These are phyloP conservation scores for Cynanchum wilfordii DNA, from an alignment of 257 asterid species.

Conservation along the genomic window DNA sequence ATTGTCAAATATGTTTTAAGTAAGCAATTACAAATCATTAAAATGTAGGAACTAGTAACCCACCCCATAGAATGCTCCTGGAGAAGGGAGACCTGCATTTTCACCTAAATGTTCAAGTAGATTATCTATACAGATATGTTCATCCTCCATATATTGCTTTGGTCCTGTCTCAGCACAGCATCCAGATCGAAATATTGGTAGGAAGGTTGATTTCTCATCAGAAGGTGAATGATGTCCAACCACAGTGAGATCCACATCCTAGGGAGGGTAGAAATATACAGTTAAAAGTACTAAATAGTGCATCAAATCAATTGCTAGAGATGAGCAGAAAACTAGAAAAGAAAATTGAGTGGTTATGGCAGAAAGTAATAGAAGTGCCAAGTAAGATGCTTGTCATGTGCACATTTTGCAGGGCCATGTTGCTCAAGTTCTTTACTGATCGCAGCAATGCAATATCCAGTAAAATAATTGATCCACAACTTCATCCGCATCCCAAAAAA, in stretches of 20 bases:
- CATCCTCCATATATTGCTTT: conserved; percentile 90
- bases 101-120: conserved; percentile 53
- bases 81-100: conserved; percentile 46
- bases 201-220: conserved; percentile 47
- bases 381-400: neutral
- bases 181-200: conserved; percentile 77
- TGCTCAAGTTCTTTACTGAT: neutral
- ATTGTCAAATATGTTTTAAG: neutral
- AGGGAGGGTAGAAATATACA: conserved; percentile 15
- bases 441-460: neutral
- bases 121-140: conserved; percentile 76
- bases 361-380: neutral
- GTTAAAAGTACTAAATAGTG: conserved; percentile 2
- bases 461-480: neutral
- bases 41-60: conserved; percentile 28
- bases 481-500: neutral
- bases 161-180: conserved; percentile 95
- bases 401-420: neutral
- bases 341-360: neutral
- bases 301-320: neutral
- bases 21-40: neutral
- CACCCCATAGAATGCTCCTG: conserved; percentile 95
- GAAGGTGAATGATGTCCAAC: conserved; percentile 39
- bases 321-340: neutral
- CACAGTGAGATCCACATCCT: conserved; percentile 51